Conservation (phyloP, 1,284 basidiomycete species). For the Microbotryum intermedium region DNA sequence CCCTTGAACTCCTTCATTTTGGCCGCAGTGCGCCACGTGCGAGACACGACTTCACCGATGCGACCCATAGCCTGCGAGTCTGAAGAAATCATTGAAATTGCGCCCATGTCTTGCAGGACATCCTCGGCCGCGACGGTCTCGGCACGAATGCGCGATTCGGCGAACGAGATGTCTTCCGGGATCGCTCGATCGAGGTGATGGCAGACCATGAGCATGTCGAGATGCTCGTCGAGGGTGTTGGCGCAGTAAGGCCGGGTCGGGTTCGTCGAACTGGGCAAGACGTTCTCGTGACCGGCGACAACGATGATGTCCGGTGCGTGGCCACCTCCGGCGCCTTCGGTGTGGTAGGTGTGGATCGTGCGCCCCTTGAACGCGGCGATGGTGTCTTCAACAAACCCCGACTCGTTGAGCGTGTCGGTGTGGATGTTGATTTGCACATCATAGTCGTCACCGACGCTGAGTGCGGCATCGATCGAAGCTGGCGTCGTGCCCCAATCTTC, state of each 20-base stretch:
- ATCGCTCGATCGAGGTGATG: slow-evolving; percentile 84
- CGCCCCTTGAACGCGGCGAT: slow-evolving; percentile 81
- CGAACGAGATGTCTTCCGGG: slow-evolving; percentile 84
- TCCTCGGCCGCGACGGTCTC: slow-evolving; percentile 98
- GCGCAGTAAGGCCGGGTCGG: slow-evolving; percentile 85
- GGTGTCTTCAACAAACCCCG: slow-evolving; percentile 85
- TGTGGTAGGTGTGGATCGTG: slow-evolving; percentile 97
- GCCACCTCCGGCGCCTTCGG: slow-evolving; percentile 84
- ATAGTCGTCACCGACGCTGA: slow-evolving; percentile 80
- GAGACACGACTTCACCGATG: slow-evolving; percentile 84
- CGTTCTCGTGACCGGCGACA: slow-evolving; percentile 60
- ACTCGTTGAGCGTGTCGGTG: slow-evolving; percentile 92
- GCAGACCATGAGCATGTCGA: slow-evolving; percentile 96
- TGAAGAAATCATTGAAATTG: slow-evolving; percentile 89
- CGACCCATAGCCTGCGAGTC: slow-evolving; percentile 97
- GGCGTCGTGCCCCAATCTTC: slow-evolving; percentile 98
- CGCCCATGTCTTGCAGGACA: slow-evolving; percentile 85
- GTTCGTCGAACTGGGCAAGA: slow-evolving; percentile 95
- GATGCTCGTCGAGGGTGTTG: slow-evolving; percentile 94
- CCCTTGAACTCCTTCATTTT: slow-evolving; percentile 82
- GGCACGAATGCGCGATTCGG: slow-evolving; percentile 90
- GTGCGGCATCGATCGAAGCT: slow-evolving; percentile 64
- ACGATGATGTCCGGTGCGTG: slow-evolving; percentile 98
- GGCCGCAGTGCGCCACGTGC: slow-evolving; percentile 94
- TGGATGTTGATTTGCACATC: slow-evolving; percentile 96